Conservation (phyloP, 169 alveolate genomes). For the Plasmodium cynomolgi region DNA sequence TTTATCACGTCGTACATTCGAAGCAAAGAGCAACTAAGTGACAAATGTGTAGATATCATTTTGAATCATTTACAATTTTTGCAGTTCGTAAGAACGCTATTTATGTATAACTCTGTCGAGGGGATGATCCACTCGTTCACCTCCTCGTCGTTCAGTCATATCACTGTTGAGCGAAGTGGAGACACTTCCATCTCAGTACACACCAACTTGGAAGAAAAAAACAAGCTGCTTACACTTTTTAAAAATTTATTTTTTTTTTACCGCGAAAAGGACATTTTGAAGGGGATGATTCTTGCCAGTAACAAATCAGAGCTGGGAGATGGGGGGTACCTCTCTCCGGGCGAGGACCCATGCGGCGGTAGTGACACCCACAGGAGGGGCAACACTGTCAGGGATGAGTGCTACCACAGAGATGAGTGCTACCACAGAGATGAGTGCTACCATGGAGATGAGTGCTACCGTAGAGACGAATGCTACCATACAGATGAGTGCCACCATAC, state of each 20-base stretch:
- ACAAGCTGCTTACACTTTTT: background rate
- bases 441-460: too few species aligned
- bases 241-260: conserved; percentile 8
- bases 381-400: background rate
- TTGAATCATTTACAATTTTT: conserved; percentile 8
- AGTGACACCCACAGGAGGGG: background rate
- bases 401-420: too few species aligned
- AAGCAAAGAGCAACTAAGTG: background rate
- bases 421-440: too few species aligned
- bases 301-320: background rate
- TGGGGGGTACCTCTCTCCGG: background rate
- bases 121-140: background rate
- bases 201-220: background rate
- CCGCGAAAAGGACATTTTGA: conserved; percentile 4
- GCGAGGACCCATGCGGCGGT: background rate
- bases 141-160: background rate
- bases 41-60: background rate
- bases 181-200: background rate
- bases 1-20: background rate
- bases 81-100: conserved; percentile 6
- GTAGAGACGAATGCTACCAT: too few species aligned
- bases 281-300: background rate
- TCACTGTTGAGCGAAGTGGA: background rate
- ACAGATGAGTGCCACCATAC: too few species aligned
- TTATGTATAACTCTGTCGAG: background rate